A percentile compares a stretch with the other conserved stretches of the same genome.
Conservation (phyloP, 2,329 filamentous ascomycete species). For the Calcarisporium arbuscula region DNA sequence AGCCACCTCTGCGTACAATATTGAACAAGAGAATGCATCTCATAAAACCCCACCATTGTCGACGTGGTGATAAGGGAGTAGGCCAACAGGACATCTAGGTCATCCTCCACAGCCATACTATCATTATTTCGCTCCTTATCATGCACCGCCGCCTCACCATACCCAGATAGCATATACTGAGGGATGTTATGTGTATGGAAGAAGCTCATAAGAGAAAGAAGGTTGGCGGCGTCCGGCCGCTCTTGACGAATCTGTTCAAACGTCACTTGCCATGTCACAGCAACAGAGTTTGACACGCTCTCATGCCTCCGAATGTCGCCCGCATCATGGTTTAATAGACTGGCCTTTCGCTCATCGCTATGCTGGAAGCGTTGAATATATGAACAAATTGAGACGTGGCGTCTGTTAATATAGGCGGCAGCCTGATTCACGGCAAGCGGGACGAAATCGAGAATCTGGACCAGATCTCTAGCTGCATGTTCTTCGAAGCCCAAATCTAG, state of each 20-base stretch:
- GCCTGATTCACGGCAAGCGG: conserved; percentile 22
- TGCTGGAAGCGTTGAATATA: conserved; percentile 24
- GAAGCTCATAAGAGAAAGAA: conserved; percentile 41
- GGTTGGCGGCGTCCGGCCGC: conserved; percentile 27
- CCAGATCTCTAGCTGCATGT: too few relatives aligned
- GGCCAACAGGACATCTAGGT: background rate
- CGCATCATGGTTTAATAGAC: too few relatives aligned
- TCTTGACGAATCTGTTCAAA: conserved; percentile 26
- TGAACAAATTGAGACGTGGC: conserved; percentile 14
- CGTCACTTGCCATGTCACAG: conserved; percentile 21
- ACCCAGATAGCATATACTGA: conserved; percentile 8
- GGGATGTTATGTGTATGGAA: conserved; percentile 39
- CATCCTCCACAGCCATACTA: background rate
- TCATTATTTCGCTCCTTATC: background rate
- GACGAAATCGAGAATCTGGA: conserved; percentile 15
- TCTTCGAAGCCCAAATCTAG: too few relatives aligned
- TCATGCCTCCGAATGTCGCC: too few relatives aligned
- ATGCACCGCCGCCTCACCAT: background rate
- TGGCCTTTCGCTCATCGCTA: conserved; percentile 19
- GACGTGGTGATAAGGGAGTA: conserved; percentile 13
- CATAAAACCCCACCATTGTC: conserved; percentile 3
- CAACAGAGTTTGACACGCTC: too few relatives aligned
- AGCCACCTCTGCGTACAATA: conserved; percentile 17
- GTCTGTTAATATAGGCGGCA: conserved; percentile 18
- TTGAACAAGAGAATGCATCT: conserved; percentile 16